These are phyloP conservation scores for Lactarius hengduanensis DNA, from an alignment of 768 basidiomycete genomes.

Conservation along the genomic window DNA sequence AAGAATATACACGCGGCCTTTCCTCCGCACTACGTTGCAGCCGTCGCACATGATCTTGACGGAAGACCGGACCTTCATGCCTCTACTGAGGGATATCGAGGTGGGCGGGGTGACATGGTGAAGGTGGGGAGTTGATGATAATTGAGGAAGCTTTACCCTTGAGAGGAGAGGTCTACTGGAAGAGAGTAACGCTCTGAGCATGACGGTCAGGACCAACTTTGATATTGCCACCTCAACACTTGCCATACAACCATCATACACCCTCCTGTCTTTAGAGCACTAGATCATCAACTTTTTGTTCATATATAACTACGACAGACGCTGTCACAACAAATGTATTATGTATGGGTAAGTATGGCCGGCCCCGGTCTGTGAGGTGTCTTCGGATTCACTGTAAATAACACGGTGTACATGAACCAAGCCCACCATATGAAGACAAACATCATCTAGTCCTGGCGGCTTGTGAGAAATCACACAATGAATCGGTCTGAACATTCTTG, in stretches of 20 bases:
- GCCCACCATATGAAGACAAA: no score
- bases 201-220: conserved; percentile 32
- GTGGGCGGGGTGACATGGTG: conserved; percentile 33
- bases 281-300: no score
- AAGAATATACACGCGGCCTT: conserved; percentile 89
- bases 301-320: no score
- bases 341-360: no score
- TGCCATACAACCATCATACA: neutral
- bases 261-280: no score
- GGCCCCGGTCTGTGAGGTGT: no score
- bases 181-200: conserved; percentile 65
- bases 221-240: neutral
- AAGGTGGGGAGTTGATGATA: conserved; percentile 33
- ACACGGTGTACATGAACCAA: no score
- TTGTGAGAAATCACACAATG: no score
- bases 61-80: conserved; percentile 96
- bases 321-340: no score
- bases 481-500: no score
- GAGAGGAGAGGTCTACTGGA: conserved; percentile 61
- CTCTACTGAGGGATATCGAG: conserved; percentile 47
- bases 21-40: conserved; percentile 83
- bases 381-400: no score
- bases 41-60: conserved; percentile 96
- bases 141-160: conserved; percentile 44
- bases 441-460: no score